Conservation (phyloP, 495 filamentous ascomycete species). For the Pseudoneurospora amorphoporcata region DNA sequence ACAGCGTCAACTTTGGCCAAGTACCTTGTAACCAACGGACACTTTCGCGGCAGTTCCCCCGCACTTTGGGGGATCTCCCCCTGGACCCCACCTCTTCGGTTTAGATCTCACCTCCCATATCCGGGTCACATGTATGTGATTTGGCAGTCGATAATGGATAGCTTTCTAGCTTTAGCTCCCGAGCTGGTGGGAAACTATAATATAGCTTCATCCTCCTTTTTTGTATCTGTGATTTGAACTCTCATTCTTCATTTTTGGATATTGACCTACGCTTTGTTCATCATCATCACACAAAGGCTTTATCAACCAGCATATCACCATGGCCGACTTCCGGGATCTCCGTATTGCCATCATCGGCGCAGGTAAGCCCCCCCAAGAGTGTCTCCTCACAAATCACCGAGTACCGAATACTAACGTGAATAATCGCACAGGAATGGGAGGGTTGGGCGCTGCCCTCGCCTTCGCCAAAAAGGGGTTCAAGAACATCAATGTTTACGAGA, state of each 20-base stretch:
- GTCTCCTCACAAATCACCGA: background rate
- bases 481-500: conserved; percentile 63
- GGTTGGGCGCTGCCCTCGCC: conserved; percentile 59
- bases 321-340: conserved; percentile 32
- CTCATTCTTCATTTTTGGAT: background rate
- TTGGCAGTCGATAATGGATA: background rate
- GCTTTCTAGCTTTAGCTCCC: background rate
- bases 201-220: background rate
- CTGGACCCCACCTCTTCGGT: background rate
- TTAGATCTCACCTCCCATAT: background rate
- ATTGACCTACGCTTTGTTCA: background rate
- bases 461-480: conserved; percentile 65
- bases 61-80: background rate
- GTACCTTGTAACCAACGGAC: background rate
- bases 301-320: conserved; percentile 7
- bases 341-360: conserved; percentile 35
- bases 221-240: background rate
- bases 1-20: background rate
- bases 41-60: background rate
- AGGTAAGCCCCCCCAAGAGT: conserved; percentile 15
- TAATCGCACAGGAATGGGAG: conserved; percentile 56
- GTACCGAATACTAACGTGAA: conserved; percentile 4
- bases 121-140: background rate
- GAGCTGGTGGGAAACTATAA: background rate
- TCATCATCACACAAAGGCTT: background rate